Evolutionary conservation across 2,329 filamentous ascomycete species (phyloP).

Genomic region (Furcasterigmium furcatum): DNA sequence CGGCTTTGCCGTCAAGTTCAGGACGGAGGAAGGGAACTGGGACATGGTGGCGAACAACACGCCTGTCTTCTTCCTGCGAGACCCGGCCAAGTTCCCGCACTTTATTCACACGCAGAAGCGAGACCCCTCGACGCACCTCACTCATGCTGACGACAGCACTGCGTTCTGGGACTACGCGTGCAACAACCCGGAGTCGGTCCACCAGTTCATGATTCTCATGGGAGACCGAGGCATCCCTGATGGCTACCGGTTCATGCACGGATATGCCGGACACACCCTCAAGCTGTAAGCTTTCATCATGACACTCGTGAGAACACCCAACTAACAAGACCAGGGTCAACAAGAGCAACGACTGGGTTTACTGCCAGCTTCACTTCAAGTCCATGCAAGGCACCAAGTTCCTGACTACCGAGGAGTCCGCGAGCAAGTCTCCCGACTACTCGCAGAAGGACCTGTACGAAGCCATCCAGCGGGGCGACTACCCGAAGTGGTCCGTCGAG

Average conservation of each 20-base stretch:
- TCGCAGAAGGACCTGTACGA: slow-evolving; percentile 49
- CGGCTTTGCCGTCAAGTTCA: slow-evolving; percentile 71
- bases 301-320: not conserved
- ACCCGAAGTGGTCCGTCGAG: slow-evolving; percentile 51
- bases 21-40: slow-evolving; percentile 72
- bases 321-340: slow-evolving; percentile 29
- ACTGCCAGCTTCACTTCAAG: slow-evolving; percentile 50
- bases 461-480: slow-evolving; percentile 48
- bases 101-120: slow-evolving; percentile 76
- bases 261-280: slow-evolving; percentile 51
- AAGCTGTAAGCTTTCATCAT: slow-evolving; percentile 33
- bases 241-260: slow-evolving; percentile 51
- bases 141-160: slow-evolving; percentile 56
- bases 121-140: slow-evolving; percentile 66
- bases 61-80: slow-evolving; percentile 29
- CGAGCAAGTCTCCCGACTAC: slow-evolving; percentile 41
- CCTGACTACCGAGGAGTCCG: slow-evolving; percentile 45
- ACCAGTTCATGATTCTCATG: slow-evolving; percentile 57
- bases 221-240: slow-evolving; percentile 54
- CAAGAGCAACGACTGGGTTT: slow-evolving; percentile 49
- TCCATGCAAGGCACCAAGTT: slow-evolving; percentile 50
- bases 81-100: slow-evolving; percentile 69
- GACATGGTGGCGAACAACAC: slow-evolving; percentile 30
- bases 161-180: slow-evolving; percentile 65
- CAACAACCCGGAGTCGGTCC: slow-evolving; percentile 57